Evolutionary conservation across 805 yeast genomes (phyloP).

Genomic region (Zygosaccharomyces pseudorouxii): DNA sequence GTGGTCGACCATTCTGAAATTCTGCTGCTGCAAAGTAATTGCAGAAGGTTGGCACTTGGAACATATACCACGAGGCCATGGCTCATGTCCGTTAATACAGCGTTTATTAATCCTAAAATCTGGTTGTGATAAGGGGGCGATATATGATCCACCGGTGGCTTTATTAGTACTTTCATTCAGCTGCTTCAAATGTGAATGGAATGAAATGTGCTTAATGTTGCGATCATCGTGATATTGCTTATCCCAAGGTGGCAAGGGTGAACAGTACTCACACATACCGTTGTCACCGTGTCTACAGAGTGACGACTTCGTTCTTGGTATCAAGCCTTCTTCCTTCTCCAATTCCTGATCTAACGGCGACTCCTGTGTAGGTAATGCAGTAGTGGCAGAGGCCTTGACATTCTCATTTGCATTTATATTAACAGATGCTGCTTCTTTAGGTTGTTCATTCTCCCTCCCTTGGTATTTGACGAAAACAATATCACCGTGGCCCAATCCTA

Average conservation of each 20-base stretch:
- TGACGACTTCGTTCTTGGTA: conserved; percentile 53
- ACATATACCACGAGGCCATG: conserved; percentile 94
- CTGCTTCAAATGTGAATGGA: conserved; percentile 75
- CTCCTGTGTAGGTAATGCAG: conserved; percentile 41
- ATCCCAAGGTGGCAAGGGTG: conserved; percentile 96
- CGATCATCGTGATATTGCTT: conserved; percentile 65
- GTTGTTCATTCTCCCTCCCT: conserved; percentile 9
- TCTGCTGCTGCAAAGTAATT: conserved; percentile 84
- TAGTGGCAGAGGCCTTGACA: conserved; percentile 14
- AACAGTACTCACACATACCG: conserved; percentile 98
- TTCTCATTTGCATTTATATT: conserved; percentile 2
- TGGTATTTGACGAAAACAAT: conserved; percentile 45
- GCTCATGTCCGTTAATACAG: conserved; percentile 79
- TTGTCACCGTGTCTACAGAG: conserved; percentile 84
- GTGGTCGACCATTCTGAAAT: conserved; percentile 94
- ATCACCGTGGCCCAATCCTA: conserved; percentile 58
- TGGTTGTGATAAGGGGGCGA: conserved; percentile 74
- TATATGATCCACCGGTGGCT: conserved; percentile 58
- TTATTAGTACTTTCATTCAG: conserved; percentile 60
- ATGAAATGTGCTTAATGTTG: conserved; percentile 81
- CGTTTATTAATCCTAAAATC: conserved; percentile 54
- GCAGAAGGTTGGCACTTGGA: conserved; percentile 97
- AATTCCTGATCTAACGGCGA: conserved; percentile 61
- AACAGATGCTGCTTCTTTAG: background rate
- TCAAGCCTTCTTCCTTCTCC: conserved; percentile 66